These are phyloP conservation scores for Dichotomopilus funicola DNA, from an alignment of 2,329 filamentous ascomycete species.

Conservation along the genomic window DNA sequence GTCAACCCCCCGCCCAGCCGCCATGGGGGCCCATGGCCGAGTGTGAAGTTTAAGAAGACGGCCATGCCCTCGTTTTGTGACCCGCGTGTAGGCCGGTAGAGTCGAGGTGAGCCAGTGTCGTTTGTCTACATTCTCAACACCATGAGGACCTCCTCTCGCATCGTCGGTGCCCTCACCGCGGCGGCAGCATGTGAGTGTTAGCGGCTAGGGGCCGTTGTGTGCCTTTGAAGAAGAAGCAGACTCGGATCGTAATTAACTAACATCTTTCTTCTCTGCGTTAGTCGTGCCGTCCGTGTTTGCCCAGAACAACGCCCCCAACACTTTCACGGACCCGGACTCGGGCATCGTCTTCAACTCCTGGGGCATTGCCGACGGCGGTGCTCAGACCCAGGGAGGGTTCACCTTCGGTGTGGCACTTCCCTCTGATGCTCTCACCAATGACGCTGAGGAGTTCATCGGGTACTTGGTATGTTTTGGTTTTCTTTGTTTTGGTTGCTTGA, in stretches of 20 bases:
- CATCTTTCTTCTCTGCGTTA: background rate
- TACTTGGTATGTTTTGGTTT: conserved; percentile 36
- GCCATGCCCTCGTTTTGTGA: background rate
- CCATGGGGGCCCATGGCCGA: background rate
- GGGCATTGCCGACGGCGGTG: conserved; percentile 28
- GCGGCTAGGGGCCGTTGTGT: too few relatives aligned
- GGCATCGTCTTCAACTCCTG: conserved; percentile 49
- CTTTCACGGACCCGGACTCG: conserved; percentile 41
- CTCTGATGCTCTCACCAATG: conserved; percentile 34
- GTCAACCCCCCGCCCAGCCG: too few relatives aligned
- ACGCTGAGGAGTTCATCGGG: conserved; percentile 47
- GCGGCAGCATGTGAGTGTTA: conserved; percentile 22
- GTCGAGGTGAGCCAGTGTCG: conserved; percentile 14
- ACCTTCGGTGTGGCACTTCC: conserved; percentile 47
- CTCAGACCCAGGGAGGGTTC: conserved; percentile 38
- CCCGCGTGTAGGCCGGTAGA: conserved; percentile 13
- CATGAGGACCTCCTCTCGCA: conserved; percentile 22
- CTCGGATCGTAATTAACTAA: too few relatives aligned
- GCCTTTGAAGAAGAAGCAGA: too few relatives aligned
- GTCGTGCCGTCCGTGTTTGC: conserved; percentile 22
- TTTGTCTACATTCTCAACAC: conserved; percentile 4
- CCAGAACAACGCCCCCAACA: conserved; percentile 24
- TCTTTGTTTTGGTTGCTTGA: too few relatives aligned
- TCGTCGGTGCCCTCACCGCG: conserved; percentile 22
- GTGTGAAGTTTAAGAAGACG: conserved; percentile 10